Base-by-base conservation (phyloP, 2,329 filamentous ascomycete species). In the Monosporascus sp. region DNA sequence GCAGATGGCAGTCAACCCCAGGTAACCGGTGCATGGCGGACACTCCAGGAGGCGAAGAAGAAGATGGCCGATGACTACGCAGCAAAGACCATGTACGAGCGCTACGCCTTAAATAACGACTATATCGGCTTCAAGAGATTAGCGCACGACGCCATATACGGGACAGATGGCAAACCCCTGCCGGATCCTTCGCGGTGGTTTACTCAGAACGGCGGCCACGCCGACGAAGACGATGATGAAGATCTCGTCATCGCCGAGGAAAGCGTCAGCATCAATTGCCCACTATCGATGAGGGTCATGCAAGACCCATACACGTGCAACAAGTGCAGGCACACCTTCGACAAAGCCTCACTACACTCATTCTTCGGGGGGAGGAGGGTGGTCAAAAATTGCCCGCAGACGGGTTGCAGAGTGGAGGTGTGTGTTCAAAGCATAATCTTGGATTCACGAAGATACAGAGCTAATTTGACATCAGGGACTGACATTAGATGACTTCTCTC, bases 261-360 rank as follows among this genome's bases (percentile, higher is more conserved):
- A 56, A 80, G 78, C 5, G 76, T 84, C 50, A 87, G 82, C 66
- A 80, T 86, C 35, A 85, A 82, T 60, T 92, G 88, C 62, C 87
- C 87, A 0, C 67, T 92, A 20, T 87, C 87, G 0, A 72, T 90
- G 58, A 74, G 75, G 49, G 73, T 79, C 45, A 84, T 90, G 72
- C 72, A 74, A 43, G 78, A 89, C 50, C 88, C 88, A 0, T 83
- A 82, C 62, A 88, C 81, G 52, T 88, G 82, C 60, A 72, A 65
- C 15, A 80, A 81, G 58, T 92, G 88, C 72, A 83, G 81, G 52
- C 88, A 92, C 66, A 84, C 80, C 0, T 92, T 89, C 64, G 86
- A 92, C 64, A 85, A 82, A 66, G 63, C 66, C 1, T 81, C 82
- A 1, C 85, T 92, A 39, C 53, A 81, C 24, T 78, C 82, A 44